Conservation (phyloP, 164 flowering plant species). For the Taxillus chinensis region DNA sequence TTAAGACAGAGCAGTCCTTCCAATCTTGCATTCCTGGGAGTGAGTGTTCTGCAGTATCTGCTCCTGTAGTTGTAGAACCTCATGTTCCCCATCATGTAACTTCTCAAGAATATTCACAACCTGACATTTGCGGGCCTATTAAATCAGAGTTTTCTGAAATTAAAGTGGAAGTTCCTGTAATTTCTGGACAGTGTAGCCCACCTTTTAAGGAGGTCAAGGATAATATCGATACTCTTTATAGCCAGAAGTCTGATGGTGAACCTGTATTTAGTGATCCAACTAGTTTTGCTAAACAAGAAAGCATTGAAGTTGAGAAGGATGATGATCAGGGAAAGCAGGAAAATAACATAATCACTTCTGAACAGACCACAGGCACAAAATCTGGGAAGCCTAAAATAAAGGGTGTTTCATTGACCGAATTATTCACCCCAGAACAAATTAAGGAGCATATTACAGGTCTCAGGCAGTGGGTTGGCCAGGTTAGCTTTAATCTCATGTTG, state of each 20-base stretch:
- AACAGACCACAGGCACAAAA: conserved; percentile 41
- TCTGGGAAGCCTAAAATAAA: conserved; percentile 90
- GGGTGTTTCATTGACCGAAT: conserved; percentile 88
- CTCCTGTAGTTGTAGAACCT: conserved; percentile 24
- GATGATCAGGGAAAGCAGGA: conserved; percentile 36
- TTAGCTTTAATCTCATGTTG: conserved; percentile 16
- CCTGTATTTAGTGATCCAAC: conserved; percentile 26
- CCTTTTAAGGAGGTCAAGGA: conserved; percentile 22
- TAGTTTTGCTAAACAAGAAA: conserved; percentile 35
- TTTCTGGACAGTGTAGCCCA: conserved; percentile 27
- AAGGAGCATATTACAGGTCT: conserved; percentile 79
- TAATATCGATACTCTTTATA: conserved; percentile 20
- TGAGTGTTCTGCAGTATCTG: conserved; percentile 28
- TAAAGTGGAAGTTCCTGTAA: conserved; percentile 32
- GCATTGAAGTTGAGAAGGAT: conserved; percentile 33
- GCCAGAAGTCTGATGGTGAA: conserved; percentile 26
- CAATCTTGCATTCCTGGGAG: conserved; percentile 25
- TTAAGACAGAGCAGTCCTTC: conserved; percentile 60
- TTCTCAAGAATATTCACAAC: conserved; percentile 24
- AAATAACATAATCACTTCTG: conserved; percentile 26
- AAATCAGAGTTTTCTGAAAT: conserved; percentile 43
- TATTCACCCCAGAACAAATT: conserved; percentile 95
- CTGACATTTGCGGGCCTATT: conserved; percentile 18
- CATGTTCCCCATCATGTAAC: conserved; percentile 21
- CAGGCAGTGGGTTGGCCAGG: conserved; percentile 99